These are phyloP conservation scores for Sphagnum contortum DNA, from an alignment of 225 moss, liverwort and hornwort genomes.

Conservation along the genomic window DNA sequence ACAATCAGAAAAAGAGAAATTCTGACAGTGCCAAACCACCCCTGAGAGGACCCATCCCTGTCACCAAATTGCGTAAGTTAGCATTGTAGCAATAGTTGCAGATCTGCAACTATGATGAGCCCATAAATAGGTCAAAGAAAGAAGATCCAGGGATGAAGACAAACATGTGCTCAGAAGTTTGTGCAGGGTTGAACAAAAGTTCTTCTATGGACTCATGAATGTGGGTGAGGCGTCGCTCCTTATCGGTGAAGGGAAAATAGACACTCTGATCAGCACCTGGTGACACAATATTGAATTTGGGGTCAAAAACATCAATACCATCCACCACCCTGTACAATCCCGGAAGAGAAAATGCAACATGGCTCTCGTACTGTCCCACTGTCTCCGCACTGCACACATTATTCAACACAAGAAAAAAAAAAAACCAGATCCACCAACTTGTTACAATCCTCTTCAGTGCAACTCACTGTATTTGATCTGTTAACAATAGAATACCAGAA, in stretches of 20 bases:
- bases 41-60: no score
- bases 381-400: slow-evolving; percentile 43
- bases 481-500: neutral
- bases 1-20: neutral
- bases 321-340: slow-evolving; percentile 92
- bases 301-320: slow-evolving; percentile 84
- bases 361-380: slow-evolving; percentile 92
- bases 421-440: neutral
- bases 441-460: neutral
- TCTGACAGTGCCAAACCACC: no score
- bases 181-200: slow-evolving; percentile 63
- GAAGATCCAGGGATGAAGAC: slow-evolving; percentile 1
- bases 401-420: neutral
- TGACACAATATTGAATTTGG: slow-evolving; percentile 94
- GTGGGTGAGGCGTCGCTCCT: slow-evolving; percentile 54
- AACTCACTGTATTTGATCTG: neutral
- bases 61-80: no score
- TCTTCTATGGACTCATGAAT: slow-evolving; percentile 57
- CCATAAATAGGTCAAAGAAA: neutral
- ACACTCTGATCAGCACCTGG: slow-evolving; percentile 81
- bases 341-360: slow-evolving; percentile 71
- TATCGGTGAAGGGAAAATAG: slow-evolving; percentile 63
- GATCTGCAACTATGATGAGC: neutral
- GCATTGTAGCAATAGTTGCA: no score
- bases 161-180: slow-evolving; percentile 75